Percentiles rank a stretch among this genome's conserved stretches.
phyloP scores from a whole-genome alignment of 495 filamentous ascomycete species.

The Chaetomium fimeti region DNA sequence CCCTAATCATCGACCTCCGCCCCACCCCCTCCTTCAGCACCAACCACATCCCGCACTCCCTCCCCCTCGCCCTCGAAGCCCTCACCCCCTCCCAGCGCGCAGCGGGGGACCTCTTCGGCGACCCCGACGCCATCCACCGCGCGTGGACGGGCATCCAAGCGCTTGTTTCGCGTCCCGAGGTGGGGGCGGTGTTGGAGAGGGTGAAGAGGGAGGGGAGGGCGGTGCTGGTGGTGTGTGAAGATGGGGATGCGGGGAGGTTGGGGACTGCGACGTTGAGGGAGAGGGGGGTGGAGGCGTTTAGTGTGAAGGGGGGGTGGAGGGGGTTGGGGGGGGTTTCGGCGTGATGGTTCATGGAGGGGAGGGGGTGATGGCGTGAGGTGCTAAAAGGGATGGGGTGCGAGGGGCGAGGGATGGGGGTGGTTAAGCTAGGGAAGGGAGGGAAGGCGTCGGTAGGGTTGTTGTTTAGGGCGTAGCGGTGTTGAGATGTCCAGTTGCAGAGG shows the following conservation, averaged over 20 bases:
- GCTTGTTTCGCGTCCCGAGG: constrained; percentile 22
- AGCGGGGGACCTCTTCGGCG: constrained; percentile 16
- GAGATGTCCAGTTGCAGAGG: too few species aligned
- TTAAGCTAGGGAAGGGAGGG: too few species aligned
- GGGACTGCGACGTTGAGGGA: constrained; percentile 55
- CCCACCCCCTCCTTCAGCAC: background rate
- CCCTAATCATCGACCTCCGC: constrained; percentile 11
- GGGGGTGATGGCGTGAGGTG: too few species aligned
- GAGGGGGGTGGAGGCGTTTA: constrained; percentile 51
- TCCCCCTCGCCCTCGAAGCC: background rate
- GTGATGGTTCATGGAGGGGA: too few species aligned
- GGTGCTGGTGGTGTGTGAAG: constrained; percentile 53
- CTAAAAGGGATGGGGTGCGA: too few species aligned
- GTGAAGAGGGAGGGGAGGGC: constrained; percentile 28
- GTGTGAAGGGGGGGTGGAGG: constrained; percentile 45
- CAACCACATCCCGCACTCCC: background rate
- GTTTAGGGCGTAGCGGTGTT: too few species aligned
- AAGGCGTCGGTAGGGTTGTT: too few species aligned
- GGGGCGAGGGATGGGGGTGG: too few species aligned
- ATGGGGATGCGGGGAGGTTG: constrained; percentile 54
- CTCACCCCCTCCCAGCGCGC: background rate
- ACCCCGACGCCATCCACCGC: constrained; percentile 48
- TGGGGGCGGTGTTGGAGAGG: constrained; percentile 28
- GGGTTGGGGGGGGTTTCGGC: too few species aligned
- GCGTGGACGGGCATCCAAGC: constrained; percentile 46